Conservation (phyloP, 176 grass and related monocot species). For the Paspalum notatum region DNA sequence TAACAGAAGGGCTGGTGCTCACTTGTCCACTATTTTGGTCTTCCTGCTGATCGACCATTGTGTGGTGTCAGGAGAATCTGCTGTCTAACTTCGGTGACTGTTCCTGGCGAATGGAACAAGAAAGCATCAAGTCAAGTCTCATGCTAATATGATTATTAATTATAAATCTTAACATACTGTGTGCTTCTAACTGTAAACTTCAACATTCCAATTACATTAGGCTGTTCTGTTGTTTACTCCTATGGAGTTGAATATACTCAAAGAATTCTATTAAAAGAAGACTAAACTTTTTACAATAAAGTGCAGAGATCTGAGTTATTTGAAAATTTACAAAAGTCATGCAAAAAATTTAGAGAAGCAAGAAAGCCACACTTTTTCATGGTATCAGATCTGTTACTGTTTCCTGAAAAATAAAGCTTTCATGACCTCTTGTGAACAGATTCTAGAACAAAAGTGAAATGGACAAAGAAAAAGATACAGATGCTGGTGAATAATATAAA, state of each 20-base stretch:
- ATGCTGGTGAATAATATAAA: neutral
- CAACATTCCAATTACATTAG: neutral
- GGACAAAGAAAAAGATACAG: neutral
- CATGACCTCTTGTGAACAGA: neutral
- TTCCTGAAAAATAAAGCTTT: neutral
- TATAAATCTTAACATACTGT: neutral
- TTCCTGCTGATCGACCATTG: conserved; percentile 36
- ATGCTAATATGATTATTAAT: neutral
- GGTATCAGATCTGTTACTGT: neutral
- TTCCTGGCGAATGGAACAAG: conserved; percentile 7
- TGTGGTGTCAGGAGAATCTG: neutral
- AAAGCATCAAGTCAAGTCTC: neutral
- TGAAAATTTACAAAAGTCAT: neutral
- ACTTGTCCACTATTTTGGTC: conserved; percentile 23
- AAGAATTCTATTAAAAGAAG: neutral
- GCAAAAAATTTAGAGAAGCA: conserved; percentile 11
- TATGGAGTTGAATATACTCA: neutral
- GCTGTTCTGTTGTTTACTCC: neutral
- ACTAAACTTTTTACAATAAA: neutral
- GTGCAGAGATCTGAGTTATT: neutral
- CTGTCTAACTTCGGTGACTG: neutral
- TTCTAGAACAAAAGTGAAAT: neutral
- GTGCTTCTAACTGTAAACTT: neutral
- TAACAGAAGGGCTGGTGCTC: conserved; percentile 4
- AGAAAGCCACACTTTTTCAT: neutral